Evolutionary conservation across 108 stramenopile species (phyloP).

Genomic region (Cylindrotheca fusiformis): DNA sequence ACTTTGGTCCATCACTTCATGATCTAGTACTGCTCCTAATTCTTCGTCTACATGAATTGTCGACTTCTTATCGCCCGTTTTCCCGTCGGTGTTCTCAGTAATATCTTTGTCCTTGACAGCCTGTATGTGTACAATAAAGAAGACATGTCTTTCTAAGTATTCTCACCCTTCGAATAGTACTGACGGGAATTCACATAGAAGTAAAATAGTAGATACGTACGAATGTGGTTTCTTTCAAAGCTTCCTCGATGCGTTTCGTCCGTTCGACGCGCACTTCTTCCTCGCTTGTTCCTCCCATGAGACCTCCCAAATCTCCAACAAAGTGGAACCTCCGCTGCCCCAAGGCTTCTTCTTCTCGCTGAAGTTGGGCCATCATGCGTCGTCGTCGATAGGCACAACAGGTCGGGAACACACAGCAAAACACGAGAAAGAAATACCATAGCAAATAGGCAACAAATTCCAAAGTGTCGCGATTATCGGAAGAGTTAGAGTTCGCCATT

Average conservation of each 20-base stretch:
- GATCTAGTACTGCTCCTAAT: conserved; percentile 6
- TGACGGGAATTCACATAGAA: neutral
- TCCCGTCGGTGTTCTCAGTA: conserved; percentile 1
- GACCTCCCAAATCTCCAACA: neutral
- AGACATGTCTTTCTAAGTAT: neutral
- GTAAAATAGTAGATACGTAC: conserved; percentile 11
- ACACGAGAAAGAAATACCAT: conserved; percentile 67
- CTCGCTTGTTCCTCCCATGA: neutral
- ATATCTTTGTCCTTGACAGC: conserved; percentile 9
- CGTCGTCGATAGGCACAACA: conserved; percentile 58
- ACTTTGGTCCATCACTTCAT: conserved; percentile 8
- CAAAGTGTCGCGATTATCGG: conserved; percentile 24
- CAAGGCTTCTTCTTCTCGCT: conserved; percentile 12
- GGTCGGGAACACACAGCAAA: conserved; percentile 76
- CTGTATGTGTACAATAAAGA: neutral
- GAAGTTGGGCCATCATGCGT: conserved; percentile 12
- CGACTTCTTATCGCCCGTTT: neutral
- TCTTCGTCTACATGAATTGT: conserved; percentile 2
- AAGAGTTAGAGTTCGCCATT: too few species aligned
- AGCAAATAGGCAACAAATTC: conserved; percentile 66
- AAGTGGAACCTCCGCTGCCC: conserved; percentile 1
- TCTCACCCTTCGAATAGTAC: neutral
- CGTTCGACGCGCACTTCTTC: conserved; percentile 15
- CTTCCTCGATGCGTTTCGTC: conserved; percentile 14
- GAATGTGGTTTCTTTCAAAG: conserved; percentile 34